A percentile compares a stretch with the other conserved stretches of the same genome.
These are phyloP conservation scores for Microbotryum violaceum DNA, from an alignment of 1,284 basidiomycete genomes.

Conservation along the genomic window DNA sequence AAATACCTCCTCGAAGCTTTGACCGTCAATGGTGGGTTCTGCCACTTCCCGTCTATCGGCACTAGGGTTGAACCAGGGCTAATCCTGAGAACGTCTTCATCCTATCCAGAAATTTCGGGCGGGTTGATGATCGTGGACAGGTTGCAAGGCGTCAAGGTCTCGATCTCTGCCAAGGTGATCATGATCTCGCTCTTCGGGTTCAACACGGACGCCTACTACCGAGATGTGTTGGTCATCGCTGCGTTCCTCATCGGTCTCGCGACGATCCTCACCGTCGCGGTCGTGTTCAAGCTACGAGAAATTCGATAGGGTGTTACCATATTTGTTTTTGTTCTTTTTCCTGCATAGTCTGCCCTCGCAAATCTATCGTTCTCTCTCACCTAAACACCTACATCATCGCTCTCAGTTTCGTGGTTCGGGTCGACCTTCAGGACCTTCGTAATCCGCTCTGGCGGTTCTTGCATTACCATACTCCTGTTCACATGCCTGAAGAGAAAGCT, in stretches of 20 bases:
- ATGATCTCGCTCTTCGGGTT: conserved; percentile 83
- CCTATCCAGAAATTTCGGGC: conserved; percentile 64
- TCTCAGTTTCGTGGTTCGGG: no score
- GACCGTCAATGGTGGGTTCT: neutral
- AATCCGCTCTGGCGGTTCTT: no score
- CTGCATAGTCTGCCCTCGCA: no score
- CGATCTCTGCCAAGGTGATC: conserved; percentile 67
- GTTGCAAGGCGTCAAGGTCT: conserved; percentile 69
- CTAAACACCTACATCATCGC: no score
- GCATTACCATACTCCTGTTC: no score
- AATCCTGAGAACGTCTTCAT: conserved; percentile 37
- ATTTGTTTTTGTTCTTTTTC: no score
- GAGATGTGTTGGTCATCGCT: conserved; percentile 72
- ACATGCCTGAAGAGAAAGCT: no score
- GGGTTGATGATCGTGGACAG: conserved; percentile 73
- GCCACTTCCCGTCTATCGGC: neutral
- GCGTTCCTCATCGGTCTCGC: conserved; percentile 73
- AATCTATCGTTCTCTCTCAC: no score
- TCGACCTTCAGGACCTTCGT: no score
- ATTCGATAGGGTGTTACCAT: conserved; percentile 43
- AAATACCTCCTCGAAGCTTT: conserved; percentile 65
- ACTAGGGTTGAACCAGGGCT: neutral
- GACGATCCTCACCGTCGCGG: conserved; percentile 57
- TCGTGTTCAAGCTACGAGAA: conserved; percentile 68
- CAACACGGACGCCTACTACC: conserved; percentile 62